A percentile compares a stretch with the other conserved stretches of the same genome.
phyloP scores from a whole-genome alignment of 257 asterid species.

The Plantago elongata region DNA sequence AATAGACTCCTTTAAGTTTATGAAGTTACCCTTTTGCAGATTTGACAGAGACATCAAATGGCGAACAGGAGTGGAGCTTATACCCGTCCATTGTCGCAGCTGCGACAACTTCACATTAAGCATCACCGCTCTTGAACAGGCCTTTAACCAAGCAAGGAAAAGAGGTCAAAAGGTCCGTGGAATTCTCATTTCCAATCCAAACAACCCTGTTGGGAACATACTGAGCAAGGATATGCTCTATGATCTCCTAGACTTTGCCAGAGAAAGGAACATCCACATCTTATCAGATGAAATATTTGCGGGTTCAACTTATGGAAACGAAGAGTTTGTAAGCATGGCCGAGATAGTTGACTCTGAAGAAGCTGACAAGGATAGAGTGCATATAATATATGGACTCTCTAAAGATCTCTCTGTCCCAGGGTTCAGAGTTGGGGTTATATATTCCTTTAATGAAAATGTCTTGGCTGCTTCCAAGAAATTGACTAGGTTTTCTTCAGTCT shows the following conservation, averaged over 20 bases:
- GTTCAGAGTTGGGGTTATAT: conserved; percentile 81
- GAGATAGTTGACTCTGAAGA: conserved; percentile 71
- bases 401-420: conserved; percentile 89
- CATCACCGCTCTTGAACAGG: conserved; percentile 77
- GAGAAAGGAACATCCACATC: conserved; percentile 86
- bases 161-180: conserved; percentile 93
- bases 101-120: conserved; percentile 69
- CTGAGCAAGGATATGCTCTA: conserved; percentile 49
- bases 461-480: conserved; percentile 76
- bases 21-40: conserved; percentile 37
- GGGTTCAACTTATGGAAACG: conserved; percentile 69
- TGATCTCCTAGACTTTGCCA: conserved; percentile 64
- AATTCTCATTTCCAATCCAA: conserved; percentile 80
- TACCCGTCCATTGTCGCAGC: conserved; percentile 91
- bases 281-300: conserved; percentile 90
- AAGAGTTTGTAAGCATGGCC: conserved; percentile 87
- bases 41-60: conserved; percentile 85
- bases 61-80: conserved; percentile 87
- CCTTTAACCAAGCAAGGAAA: conserved; percentile 84
- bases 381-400: conserved; percentile 79
- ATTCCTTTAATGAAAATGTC: conserved; percentile 71
- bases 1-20: conserved; percentile 12
- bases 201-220: conserved; percentile 81
- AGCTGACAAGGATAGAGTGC: conserved; percentile 75
- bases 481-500: conserved; percentile 76